Conservation (phyloP, 2,329 filamentous ascomycete species). For the Stemphylium beticola region DNA sequence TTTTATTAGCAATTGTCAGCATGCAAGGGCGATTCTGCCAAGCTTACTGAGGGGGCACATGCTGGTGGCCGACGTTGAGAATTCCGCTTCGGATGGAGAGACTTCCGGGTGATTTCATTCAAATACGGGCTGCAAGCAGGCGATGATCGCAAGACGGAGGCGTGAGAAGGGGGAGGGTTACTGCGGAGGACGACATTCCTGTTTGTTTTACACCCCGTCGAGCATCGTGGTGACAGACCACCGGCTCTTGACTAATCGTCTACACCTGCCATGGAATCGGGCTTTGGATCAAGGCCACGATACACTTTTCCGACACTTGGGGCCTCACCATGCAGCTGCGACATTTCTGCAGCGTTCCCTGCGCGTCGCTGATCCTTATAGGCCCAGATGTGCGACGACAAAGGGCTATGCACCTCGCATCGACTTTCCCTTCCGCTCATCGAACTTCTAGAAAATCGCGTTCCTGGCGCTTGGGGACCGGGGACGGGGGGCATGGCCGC, state of each 20-base stretch:
- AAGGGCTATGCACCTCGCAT: constrained; percentile 26
- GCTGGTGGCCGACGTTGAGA: constrained; percentile 24
- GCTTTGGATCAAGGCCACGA: constrained; percentile 22
- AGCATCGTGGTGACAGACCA: constrained; percentile 25
- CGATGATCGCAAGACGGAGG: constrained; percentile 27
- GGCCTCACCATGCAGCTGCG: constrained; percentile 37
- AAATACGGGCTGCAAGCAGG: constrained; percentile 22
- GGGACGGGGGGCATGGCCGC: constrained; percentile 16
- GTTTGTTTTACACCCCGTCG: constrained; percentile 45
- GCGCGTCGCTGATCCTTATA: constrained; percentile 19
- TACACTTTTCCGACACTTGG: constrained; percentile 36
- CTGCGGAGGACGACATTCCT: constrained; percentile 44
- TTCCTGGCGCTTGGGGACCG: constrained; percentile 9
- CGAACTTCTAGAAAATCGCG: constrained; percentile 16
- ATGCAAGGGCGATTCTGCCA: background rate
- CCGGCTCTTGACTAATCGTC: constrained; percentile 35
- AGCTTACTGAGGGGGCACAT: constrained; percentile 48
- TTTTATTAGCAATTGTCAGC: constrained; percentile 15
- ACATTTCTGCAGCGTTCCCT: constrained; percentile 25
- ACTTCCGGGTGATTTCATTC: constrained; percentile 28
- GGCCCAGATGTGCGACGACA: constrained; percentile 24
- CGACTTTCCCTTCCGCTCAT: constrained; percentile 24
- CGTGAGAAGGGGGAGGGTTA: constrained; percentile 27
- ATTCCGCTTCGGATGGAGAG: constrained; percentile 39
- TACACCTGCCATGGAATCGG: constrained; percentile 25